These are phyloP conservation scores for Metschnikowia noctiluminum DNA, from an alignment of 805 yeast genomes.

Conservation along the genomic window DNA sequence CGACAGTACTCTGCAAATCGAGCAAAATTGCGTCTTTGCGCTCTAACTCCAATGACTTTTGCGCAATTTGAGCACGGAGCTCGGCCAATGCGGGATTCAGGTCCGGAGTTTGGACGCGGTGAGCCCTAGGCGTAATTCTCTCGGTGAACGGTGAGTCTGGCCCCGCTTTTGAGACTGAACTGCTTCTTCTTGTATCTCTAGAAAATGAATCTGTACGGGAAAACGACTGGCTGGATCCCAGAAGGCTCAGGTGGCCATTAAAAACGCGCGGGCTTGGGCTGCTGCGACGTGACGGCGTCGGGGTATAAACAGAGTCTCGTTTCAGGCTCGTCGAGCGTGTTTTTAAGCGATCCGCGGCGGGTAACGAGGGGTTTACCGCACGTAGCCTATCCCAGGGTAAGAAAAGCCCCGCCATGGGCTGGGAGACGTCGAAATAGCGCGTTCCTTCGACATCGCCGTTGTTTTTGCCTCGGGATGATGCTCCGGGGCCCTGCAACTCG, in stretches of 20 bases:
- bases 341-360: slow-evolving; percentile 2
- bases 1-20: slow-evolving; percentile 47
- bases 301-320: slow-evolving; percentile 12
- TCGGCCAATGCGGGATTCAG: slow-evolving; percentile 3
- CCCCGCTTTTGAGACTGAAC: neutral
- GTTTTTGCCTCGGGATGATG: slow-evolving; percentile 69
- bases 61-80: slow-evolving; percentile 8
- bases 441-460: slow-evolving; percentile 77
- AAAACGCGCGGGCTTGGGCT: slow-evolving; percentile 4
- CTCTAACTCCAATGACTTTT: slow-evolving; percentile 26
- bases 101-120: neutral
- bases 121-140: neutral
- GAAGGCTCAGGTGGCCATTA: neutral
- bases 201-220: slow-evolving; percentile 3
- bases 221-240: neutral
- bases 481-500: slow-evolving; percentile 65
- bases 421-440: slow-evolving; percentile 61
- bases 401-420: slow-evolving; percentile 72
- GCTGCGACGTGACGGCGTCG: slow-evolving; percentile 12
- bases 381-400: slow-evolving; percentile 51
- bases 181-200: slow-evolving; percentile 1
- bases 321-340: slow-evolving; percentile 6
- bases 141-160: slow-evolving; percentile 1
- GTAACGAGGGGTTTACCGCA: slow-evolving; percentile 32
- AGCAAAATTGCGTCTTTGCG: slow-evolving; percentile 45